Evolutionary conservation across 495 filamentous ascomycete species (phyloP).

Genomic region (Neurospora africana): DNA sequence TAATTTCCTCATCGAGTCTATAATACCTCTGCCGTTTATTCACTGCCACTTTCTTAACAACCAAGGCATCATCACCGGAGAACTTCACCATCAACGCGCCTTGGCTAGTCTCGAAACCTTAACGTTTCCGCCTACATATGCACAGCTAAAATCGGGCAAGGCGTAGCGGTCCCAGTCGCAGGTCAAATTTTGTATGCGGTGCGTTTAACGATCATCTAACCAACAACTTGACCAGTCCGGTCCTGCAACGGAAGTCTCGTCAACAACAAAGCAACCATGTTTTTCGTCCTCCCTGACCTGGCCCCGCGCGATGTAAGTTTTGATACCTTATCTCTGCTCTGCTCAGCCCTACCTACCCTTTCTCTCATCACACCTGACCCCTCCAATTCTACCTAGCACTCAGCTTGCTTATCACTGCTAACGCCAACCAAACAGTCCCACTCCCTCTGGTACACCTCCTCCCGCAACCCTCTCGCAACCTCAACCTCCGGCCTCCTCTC

Average conservation of each 20-base stretch:
- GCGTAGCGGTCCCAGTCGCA: background rate
- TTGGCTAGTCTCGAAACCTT: background rate
- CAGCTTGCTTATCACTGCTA: constrained; percentile 4
- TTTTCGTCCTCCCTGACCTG: constrained; percentile 62
- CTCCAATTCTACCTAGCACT: constrained; percentile 2
- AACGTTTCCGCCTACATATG: background rate
- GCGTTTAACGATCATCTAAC: background rate
- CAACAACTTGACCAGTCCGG: background rate
- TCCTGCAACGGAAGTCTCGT: background rate
- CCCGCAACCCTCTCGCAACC: constrained; percentile 32
- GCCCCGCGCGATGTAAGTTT: constrained; percentile 60
- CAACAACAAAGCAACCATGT: constrained; percentile 32
- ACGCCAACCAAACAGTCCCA: constrained; percentile 42
- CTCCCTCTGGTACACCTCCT: constrained; percentile 58
- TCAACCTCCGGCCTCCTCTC: constrained; percentile 3
- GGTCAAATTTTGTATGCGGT: background rate
- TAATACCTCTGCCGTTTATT: background rate
- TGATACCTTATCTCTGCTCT: background rate
- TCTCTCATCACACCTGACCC: background rate
- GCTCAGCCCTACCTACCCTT: background rate
- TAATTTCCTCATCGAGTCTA: background rate
- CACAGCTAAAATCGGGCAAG: background rate
- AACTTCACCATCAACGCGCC: background rate
- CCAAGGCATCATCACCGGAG: background rate
- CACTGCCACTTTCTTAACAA: no score